These are phyloP conservation scores for Hypoxylon sp. DNA, from an alignment of 2,329 filamentous ascomycete genomes.

Conservation along the genomic window DNA sequence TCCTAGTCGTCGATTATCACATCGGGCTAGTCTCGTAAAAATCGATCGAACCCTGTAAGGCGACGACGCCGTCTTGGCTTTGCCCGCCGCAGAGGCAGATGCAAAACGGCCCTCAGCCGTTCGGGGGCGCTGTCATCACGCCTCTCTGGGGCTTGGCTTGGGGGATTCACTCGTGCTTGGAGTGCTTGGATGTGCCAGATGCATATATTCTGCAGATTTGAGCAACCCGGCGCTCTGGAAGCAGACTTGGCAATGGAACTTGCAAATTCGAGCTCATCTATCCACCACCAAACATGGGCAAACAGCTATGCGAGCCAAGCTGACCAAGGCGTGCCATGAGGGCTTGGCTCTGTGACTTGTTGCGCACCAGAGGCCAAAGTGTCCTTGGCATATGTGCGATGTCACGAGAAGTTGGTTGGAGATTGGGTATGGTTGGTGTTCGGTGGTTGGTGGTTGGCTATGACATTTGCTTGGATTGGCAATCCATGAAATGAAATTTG, in stretches of 20 bases:
- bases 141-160: constrained; percentile 34
- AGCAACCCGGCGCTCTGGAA: constrained; percentile 43
- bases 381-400: constrained; percentile 44
- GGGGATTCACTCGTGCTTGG: constrained; percentile 13
- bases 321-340: constrained; percentile 30
- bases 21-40: constrained; percentile 31
- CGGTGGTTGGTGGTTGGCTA: constrained; percentile 10
- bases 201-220: constrained; percentile 40
- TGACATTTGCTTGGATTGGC: constrained; percentile 16
- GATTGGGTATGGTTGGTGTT: constrained; percentile 36
- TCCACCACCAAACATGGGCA: constrained; percentile 34
- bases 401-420: constrained; percentile 41
- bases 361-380: constrained; percentile 25
- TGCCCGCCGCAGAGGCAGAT: constrained; percentile 14
- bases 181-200: constrained; percentile 17
- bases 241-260: constrained; percentile 48
- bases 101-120: constrained; percentile 31
- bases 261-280: constrained; percentile 39
- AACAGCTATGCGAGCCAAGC: constrained; percentile 46
- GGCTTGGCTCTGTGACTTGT: constrained; percentile 42
- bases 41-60: constrained; percentile 36
- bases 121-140: constrained; percentile 28
- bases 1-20: constrained; percentile 36
- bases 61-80: constrained; percentile 18
- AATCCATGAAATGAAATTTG: no score